These are phyloP conservation scores for Microcyclospora tardicrescens DNA, from an alignment of 2,329 filamentous ascomycete species.

Conservation along the genomic window DNA sequence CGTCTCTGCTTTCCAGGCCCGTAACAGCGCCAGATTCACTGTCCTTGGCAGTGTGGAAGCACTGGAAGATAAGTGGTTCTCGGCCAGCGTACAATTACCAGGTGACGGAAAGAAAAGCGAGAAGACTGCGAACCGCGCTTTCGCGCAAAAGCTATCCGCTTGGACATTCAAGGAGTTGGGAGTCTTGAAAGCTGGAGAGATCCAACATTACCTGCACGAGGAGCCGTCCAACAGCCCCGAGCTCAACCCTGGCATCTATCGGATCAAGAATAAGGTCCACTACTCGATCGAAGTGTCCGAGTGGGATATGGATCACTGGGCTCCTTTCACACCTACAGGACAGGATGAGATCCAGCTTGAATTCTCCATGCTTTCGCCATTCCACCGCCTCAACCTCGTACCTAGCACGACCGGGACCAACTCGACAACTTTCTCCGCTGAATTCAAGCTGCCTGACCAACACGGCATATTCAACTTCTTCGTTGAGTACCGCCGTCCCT, in stretches of 20 bases:
- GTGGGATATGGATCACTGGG: slow-evolving; percentile 61
- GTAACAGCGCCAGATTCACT: slow-evolving; percentile 82
- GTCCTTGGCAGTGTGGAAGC: slow-evolving; percentile 78
- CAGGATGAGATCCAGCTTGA: slow-evolving; percentile 78
- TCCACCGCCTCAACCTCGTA: slow-evolving; percentile 70
- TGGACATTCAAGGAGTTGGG: slow-evolving; percentile 95
- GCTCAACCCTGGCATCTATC: slow-evolving; percentile 76
- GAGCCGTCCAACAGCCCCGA: slow-evolving; percentile 23
- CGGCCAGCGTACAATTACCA: slow-evolving; percentile 54
- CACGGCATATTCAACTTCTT: slow-evolving; percentile 99
- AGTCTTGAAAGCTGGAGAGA: slow-evolving; percentile 68
- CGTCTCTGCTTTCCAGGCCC: slow-evolving; percentile 75
- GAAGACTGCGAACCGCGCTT: slow-evolving; percentile 67
- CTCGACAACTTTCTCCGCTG: slow-evolving; percentile 58
- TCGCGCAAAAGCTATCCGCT: slow-evolving; percentile 71
- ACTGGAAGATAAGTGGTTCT: slow-evolving; percentile 80
- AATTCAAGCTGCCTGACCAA: slow-evolving; percentile 82
- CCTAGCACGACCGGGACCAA: slow-evolving; percentile 44
- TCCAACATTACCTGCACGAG: slow-evolving; percentile 59
- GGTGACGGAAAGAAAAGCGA: slow-evolving; percentile 39
- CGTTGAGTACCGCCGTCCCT: slow-evolving; percentile 92
- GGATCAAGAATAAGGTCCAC: slow-evolving; percentile 87
- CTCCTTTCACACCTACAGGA: slow-evolving; percentile 56
- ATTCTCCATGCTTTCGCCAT: slow-evolving; percentile 96
- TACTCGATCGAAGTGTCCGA: slow-evolving; percentile 85